Base-by-base conservation (phyloP, 176 grass and related monocot genomes). In the Aechmea fasciata region DNA sequence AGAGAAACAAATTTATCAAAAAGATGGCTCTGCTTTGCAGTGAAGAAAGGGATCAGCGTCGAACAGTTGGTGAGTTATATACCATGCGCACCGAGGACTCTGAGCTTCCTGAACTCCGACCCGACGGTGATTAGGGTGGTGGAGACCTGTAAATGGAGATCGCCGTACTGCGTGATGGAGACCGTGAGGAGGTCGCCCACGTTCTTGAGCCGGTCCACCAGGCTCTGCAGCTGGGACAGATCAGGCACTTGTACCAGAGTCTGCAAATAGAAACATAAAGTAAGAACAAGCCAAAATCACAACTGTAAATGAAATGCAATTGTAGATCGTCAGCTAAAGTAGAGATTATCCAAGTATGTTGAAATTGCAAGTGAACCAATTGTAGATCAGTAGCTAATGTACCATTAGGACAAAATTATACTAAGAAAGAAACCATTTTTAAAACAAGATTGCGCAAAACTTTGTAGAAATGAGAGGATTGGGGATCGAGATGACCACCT, bases 151-250 rank as follows among this genome's bases (percentile, higher is more conserved):
- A 97, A 80, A 73, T 97, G 94, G 23, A 93, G 84, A 69, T 90
- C 94, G 2, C 89, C 89, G 12, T 97, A 97, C 50, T 87, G 82
- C 24, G 86, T 87, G 65, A 92, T 83, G 57, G 89, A 76, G 51
- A 97, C 86, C 3, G 84, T 81, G 29, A 93, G 89, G 66, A 92
- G 50, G 20, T 97, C 84, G 9, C 94, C 89, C 1, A 84, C 82
- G 70, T 97, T 90, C 91, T 93, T 92, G 1, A 90, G 85, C 65
- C 89, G 86, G 28, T 97, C 94, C 47, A 97, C 94, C 65, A 97
- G 76, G 52, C 75, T 97, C 73, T 97, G 89, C 29, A 93, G 75
- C 70, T 87, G 94, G 63, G 80, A 77, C 22, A 93, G 71, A 74
- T 97, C 94, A 15, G 84, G 89, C 65, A 97, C 89, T 75, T 93